Conservation (phyloP, 768 basidiomycete genomes). For the Macrocybe gigantea region DNA sequence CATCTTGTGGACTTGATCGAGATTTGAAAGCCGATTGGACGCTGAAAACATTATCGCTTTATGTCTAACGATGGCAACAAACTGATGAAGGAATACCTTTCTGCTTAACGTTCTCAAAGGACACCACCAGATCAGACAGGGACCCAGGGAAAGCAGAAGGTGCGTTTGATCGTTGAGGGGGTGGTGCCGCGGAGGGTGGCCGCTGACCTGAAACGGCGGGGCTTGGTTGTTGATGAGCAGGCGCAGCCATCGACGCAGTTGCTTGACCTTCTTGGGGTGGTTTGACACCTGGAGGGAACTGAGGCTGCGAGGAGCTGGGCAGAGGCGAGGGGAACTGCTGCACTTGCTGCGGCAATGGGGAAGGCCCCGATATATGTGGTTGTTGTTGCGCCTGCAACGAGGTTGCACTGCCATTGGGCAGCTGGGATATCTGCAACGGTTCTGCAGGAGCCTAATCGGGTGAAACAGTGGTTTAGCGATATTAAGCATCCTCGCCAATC, state of each 20-base stretch:
- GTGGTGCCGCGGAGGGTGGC: slow-evolving; percentile 46
- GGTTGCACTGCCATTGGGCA: slow-evolving; percentile 17
- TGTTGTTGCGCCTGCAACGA: slow-evolving; percentile 16
- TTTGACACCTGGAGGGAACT: slow-evolving; percentile 69
- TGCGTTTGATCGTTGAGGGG: slow-evolving; percentile 31
- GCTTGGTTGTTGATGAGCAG: slow-evolving; percentile 28
- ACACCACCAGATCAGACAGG: slow-evolving; percentile 86
- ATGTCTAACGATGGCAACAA: neutral
- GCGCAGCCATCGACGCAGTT: slow-evolving; percentile 12
- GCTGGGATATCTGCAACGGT: slow-evolving; percentile 28
- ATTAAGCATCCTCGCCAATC: neutral
- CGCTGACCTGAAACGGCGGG: slow-evolving; percentile 36
- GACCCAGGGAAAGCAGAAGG: slow-evolving; percentile 69
- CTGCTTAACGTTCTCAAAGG: slow-evolving; percentile 95
- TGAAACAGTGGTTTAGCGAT: slow-evolving; percentile 20
- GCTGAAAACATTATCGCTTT: slow-evolving; percentile 26
- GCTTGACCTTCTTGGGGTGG: slow-evolving; percentile 41
- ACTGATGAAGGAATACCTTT: slow-evolving; percentile 54
- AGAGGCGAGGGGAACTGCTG: slow-evolving; percentile 29
- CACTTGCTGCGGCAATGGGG: slow-evolving; percentile 39
- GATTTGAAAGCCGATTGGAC: slow-evolving; percentile 79
- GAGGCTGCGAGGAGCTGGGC: slow-evolving; percentile 46
- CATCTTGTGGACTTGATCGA: slow-evolving; percentile 88
- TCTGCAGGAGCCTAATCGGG: slow-evolving; percentile 20
- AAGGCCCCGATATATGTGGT: slow-evolving; percentile 26